A percentile compares a stretch with the other conserved stretches of the same genome.
Conservation (phyloP, 139 green algal genomes). For the Chlorella sp. region DNA sequence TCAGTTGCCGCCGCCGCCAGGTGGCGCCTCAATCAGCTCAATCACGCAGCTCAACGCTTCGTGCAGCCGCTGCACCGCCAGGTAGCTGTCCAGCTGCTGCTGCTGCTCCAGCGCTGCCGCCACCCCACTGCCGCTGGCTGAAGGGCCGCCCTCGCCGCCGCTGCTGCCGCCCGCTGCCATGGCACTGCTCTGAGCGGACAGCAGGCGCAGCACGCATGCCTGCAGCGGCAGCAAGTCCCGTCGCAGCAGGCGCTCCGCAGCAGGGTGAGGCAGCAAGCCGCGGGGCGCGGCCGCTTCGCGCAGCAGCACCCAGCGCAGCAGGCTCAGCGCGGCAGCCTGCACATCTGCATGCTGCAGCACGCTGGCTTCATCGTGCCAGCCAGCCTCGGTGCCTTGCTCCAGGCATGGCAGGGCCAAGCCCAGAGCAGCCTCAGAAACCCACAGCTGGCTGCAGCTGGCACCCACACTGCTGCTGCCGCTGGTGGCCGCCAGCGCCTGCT, state of each 20-base stretch:
- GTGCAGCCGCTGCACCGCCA: slow-evolving; percentile 37
- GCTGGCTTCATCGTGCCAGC: slow-evolving; percentile 25
- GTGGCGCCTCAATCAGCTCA: slow-evolving; percentile 1
- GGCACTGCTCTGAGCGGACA: not conserved
- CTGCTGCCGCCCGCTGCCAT: not conserved
- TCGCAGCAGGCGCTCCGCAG: not conserved
- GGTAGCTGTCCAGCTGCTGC: slow-evolving; percentile 12
- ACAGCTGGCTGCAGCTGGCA: not conserved
- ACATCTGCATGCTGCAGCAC: slow-evolving; percentile 14
- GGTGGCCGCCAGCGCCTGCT: not conserved
- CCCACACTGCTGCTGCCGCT: not conserved
- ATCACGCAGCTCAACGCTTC: slow-evolving; percentile 16
- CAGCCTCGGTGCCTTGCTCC: not conserved
- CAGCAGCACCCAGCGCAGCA: slow-evolving; percentile 49
- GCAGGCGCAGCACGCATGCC: not conserved
- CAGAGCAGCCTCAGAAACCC: not conserved
- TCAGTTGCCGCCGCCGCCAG: too few relatives aligned
- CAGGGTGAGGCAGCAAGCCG: not conserved
- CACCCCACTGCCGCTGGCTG: not conserved
- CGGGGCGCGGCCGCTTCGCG: not conserved
- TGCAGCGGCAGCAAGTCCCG: slow-evolving; percentile 27
- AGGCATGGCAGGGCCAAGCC: slow-evolving; percentile 24
- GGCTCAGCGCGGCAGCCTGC: slow-evolving; percentile 34
- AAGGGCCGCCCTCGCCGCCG: not conserved
- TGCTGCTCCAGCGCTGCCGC: not conserved